Percentiles rank a stretch among this genome's conserved stretches.
These are phyloP conservation scores for Claviceps maximensis DNA, from an alignment of 2,329 filamentous ascomycete species.

Conservation along the genomic window DNA sequence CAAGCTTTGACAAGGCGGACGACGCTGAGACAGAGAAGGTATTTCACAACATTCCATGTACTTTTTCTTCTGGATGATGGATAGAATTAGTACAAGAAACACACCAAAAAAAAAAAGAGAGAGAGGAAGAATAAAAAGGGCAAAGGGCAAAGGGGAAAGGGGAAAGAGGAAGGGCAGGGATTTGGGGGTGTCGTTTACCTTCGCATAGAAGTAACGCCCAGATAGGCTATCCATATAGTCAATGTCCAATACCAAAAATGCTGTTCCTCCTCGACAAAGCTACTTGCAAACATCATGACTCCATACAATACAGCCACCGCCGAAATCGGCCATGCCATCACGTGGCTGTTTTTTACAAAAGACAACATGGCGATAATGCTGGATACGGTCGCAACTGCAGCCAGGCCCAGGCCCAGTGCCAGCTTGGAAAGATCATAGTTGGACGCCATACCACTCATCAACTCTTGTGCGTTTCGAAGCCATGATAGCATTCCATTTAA, in stretches of 20 bases:
- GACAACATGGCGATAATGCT: constrained; percentile 7
- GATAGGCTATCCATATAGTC: constrained; percentile 51
- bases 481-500: constrained; percentile 41
- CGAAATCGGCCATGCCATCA: constrained; percentile 37
- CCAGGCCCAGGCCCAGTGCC: constrained; percentile 28
- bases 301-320: constrained; percentile 43
- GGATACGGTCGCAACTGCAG: constrained; percentile 18
- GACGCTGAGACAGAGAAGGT: constrained; percentile 37
- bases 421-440: constrained; percentile 71
- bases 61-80: constrained; percentile 14
- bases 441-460: constrained; percentile 82
- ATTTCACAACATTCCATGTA: constrained; percentile 18
- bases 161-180: background rate
- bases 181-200: constrained; percentile 16
- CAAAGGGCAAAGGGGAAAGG: no score
- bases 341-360: constrained; percentile 4
- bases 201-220: constrained; percentile 34
- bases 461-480: constrained; percentile 56
- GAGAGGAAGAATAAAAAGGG: no score
- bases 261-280: constrained; percentile 95
- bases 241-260: constrained; percentile 96
- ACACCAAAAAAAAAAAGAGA: background rate
- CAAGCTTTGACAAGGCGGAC: constrained; percentile 62
- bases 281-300: constrained; percentile 93
- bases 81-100: background rate